Base-by-base conservation (phyloP, 148 eudicot genomes). In the Silene conica region DNA sequence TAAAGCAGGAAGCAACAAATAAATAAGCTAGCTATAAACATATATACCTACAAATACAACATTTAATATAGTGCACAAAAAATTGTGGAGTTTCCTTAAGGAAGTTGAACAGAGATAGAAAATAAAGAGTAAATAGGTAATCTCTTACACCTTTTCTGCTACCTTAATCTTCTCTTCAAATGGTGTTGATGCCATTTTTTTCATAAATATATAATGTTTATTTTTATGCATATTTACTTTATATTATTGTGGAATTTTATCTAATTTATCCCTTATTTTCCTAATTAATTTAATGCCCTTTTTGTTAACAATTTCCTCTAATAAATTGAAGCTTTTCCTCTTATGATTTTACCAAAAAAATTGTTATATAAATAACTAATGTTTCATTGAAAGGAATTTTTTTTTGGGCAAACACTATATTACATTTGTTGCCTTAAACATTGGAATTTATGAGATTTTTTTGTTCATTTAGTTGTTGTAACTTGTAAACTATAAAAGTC, bases 1-100 rank as follows among this genome's bases (percentile, higher is more conserved):
- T 64, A 64, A 14, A 64, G 31, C 68, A 64, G 68, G 68, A 64
- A 34, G 68, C 68, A 64, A 34, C 68, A 64, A 64, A 64, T 64
- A 8, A 64, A 64, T 64, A 8, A 64, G 22, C 68, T 15, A 31
- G 68, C 68, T 64, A 64, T 64, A 64, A 64, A 64, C 22, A 64
- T 64, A 64, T 64, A 31, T 64, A 64, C 46, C 68, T 64, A 64
- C 68, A 64, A 64, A 64, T 20, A 64, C 46, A 31, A 64, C 68
- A 64, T 31, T 64, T 31, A 64, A 50, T 50, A 12, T 50, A 38
- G 8, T 38, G 43, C 68, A 14, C 22, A 31, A 64, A 10, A 3
- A 64, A 31, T 64, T 25, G 26, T 64, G 68, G 68, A 16, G 68
- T n/a, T 64, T 34, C 21, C 48, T 64, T 64, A 64, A 64, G 68